These are phyloP conservation scores for Aspergillus latus DNA, from an alignment of 2,329 filamentous ascomycete genomes.

Conservation along the genomic window DNA sequence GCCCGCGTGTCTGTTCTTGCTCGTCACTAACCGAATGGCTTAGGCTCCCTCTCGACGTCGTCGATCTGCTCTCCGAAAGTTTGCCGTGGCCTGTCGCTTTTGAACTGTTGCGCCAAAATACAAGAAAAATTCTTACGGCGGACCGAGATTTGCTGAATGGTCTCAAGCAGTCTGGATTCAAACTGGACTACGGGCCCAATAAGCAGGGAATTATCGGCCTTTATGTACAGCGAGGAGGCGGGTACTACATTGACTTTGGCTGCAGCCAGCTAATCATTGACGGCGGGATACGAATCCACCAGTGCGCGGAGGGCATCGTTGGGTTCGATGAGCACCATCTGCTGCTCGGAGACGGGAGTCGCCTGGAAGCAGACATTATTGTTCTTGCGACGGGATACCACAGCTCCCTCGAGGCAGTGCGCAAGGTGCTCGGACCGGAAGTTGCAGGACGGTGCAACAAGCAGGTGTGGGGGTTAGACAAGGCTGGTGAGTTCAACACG, in stretches of 20 bases:
- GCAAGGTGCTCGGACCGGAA: not conserved
- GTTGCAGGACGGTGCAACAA: slow-evolving; percentile 1
- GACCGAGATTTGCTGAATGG: not conserved
- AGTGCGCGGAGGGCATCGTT: not conserved
- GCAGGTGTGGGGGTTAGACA: slow-evolving; percentile 6
- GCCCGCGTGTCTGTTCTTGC: too few species aligned
- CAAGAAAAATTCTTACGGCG: not conserved
- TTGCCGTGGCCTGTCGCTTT: not conserved
- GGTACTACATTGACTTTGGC: slow-evolving; percentile 11
- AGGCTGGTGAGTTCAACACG: slow-evolving; percentile 9
- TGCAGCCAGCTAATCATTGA: slow-evolving; percentile 8
- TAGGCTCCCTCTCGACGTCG: not conserved
- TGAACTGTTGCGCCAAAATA: not conserved
- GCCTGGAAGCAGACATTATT: slow-evolving; percentile 6
- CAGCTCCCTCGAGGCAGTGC: not conserved
- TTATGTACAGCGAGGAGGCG: not conserved
- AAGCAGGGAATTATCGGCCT: not conserved
- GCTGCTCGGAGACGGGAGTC: not conserved
- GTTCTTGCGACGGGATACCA: slow-evolving; percentile 6
- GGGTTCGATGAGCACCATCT: not conserved
- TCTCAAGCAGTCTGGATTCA: not conserved
- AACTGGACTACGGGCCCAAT: not conserved
- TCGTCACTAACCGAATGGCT: not conserved
- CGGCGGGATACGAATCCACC: not conserved
- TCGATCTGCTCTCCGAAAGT: not conserved